A percentile compares a stretch with the other conserved stretches of the same genome.
These are phyloP conservation scores for Lepidium sativum DNA, from an alignment of 345 rosid species.

Conservation along the genomic window DNA sequence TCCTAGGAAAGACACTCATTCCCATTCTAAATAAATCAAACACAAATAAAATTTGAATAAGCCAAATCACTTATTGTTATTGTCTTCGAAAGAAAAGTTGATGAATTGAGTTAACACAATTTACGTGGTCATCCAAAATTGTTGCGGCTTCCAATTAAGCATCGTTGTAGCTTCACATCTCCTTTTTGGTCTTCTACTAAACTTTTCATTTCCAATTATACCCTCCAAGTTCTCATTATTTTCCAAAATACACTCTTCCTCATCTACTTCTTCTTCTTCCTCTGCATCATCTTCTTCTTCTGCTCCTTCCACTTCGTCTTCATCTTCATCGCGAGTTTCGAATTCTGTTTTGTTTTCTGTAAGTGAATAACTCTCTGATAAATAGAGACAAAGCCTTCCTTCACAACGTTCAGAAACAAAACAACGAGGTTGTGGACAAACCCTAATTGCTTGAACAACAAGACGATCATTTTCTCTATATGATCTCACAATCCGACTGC, in stretches of 20 bases:
- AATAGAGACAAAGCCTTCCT: conserved; percentile 61
- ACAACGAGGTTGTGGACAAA: conserved; percentile 20
- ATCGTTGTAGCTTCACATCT: conserved; percentile 36
- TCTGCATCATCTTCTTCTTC: conserved; percentile 14
- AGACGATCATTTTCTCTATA: conserved; percentile 66
- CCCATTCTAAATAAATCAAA: too few species aligned
- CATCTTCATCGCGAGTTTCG: not conserved
- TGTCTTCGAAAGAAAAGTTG: not conserved
- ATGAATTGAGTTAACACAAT: not conserved
- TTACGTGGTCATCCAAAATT: conserved; percentile 42
- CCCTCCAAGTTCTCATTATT: conserved; percentile 20
- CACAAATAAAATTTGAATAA: too few species aligned
- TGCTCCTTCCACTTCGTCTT: conserved; percentile 5
- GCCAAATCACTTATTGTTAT: not conserved
- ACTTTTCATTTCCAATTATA: conserved; percentile 30
- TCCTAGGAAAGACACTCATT: too few species aligned
- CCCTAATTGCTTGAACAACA: conserved; percentile 45
- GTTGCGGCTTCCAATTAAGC: conserved; percentile 35
- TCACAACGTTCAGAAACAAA: conserved; percentile 58
- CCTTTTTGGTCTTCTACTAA: conserved; percentile 24
- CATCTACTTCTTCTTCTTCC: conserved; percentile 14
- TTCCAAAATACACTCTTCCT: conserved; percentile 21
- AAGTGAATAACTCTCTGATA: not conserved
- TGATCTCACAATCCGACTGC: conserved; percentile 33
- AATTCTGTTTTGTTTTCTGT: not conserved